Conservation (phyloP, 2,329 filamentous ascomycete genomes). For the Cordyceps cateniannulata region DNA sequence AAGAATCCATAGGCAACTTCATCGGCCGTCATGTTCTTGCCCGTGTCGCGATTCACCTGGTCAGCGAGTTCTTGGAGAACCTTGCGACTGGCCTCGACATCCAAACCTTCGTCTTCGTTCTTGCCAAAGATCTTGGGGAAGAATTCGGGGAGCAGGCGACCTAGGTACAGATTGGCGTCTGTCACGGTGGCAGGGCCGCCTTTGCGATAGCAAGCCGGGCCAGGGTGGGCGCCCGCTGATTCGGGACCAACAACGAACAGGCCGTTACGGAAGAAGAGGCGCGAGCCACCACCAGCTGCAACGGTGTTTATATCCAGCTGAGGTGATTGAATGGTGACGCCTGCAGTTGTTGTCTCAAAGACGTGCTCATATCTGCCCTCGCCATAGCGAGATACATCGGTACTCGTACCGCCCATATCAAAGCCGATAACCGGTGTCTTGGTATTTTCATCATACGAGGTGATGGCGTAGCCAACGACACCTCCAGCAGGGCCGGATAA, state of each 20-base stretch:
- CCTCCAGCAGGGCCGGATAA: conserved; percentile 88
- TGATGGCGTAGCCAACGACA: conserved; percentile 87
- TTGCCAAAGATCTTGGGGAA: conserved; percentile 95
- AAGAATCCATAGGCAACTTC: conserved; percentile 87
- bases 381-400: conserved; percentile 83
- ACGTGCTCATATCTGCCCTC: conserved; percentile 86
- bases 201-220: conserved; percentile 86
- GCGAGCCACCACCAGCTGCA: conserved; percentile 79
- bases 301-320: conserved; percentile 95
- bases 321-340: conserved; percentile 88
- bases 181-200: conserved; percentile 88
- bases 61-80: conserved; percentile 70
- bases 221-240: conserved; percentile 81
- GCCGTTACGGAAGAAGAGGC: conserved; percentile 82
- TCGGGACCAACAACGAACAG: conserved; percentile 88
- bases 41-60: conserved; percentile 70
- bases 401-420: conserved; percentile 92
- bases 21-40: conserved; percentile 66
- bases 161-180: conserved; percentile 82
- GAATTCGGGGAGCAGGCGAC: conserved; percentile 79
- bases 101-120: conserved; percentile 75
- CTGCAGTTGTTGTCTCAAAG: conserved; percentile 88
- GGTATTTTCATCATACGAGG: conserved; percentile 78
- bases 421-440: conserved; percentile 87
- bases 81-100: conserved; percentile 66